Base-by-base conservation (phyloP, 2,329 filamentous ascomycete species). In the Sclerotinia nivalis region DNA sequence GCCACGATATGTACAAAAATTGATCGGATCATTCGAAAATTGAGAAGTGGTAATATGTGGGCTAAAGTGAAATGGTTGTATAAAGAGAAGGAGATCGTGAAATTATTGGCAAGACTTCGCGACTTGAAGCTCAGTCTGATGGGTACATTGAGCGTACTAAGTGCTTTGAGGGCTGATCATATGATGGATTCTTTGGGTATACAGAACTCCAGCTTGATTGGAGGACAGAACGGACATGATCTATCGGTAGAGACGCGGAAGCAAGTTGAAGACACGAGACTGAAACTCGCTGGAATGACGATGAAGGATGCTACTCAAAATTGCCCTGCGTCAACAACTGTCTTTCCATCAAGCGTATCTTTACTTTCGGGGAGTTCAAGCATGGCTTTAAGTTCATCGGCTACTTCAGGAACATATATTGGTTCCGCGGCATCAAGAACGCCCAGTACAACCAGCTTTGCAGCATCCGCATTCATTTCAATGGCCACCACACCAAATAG, bases 51-150 rank as follows among this genome's bases (percentile, higher is more conserved):
- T 18, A 71, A 66, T 47, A 28, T 74, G 12, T 61, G 62, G 59
- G 67, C 70, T 1, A 72, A 60, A 69, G 67, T 73, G 12, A 72
- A 68, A 71, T 74, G 73, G 73, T 31, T 73, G 40, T 73, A 71
- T 50, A 73, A 74, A 34, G 73, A 74, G 54, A 74, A 74, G 45
- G 70, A 72, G 25, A 70, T 74, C 13, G 65, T 68, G 62, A 74
- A 73, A 54, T 22, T 75, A 9, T 34, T 74, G 47, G 67, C 66
- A 13, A 73, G 72, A 56, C 43, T 73, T 61, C 71, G 71, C 47
- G 72, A 72, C 69, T 56, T 75, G 4, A 74, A 75, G 45, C 45
- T 74, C 9, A 72, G 71, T 49, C 28, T 75, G 28, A 55, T 75
- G 69, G 52, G 71, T 3, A 72, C 47, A n/a, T 56, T 74, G 58